These are phyloP conservation scores for Cryptococcus sp. DNA, from an alignment of 1,284 basidiomycete species.

Conservation along the genomic window DNA sequence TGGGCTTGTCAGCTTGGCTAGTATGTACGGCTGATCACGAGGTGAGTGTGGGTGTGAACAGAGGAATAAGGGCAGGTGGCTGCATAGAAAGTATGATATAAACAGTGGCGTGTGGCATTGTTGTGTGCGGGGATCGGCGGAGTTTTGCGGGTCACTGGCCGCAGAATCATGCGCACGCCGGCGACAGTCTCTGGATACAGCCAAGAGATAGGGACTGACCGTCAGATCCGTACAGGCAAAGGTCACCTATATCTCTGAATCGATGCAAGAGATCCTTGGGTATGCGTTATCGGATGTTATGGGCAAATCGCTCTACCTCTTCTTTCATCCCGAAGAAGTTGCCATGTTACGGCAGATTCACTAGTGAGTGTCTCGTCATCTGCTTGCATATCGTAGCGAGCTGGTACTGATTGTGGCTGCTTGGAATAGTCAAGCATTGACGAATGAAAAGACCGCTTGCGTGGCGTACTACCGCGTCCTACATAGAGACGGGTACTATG, in stretches of 20 bases:
- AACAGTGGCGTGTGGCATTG: background rate
- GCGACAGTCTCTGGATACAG: background rate
- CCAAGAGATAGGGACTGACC: background rate
- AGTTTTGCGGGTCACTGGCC: background rate
- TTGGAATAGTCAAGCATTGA: constrained; percentile 24
- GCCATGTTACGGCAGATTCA: constrained; percentile 32
- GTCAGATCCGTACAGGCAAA: constrained; percentile 17
- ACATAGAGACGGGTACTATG: constrained; percentile 40
- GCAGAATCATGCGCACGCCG: background rate
- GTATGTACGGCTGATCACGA: constrained; percentile 18
- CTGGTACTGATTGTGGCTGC: too few relatives aligned
- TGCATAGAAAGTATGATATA: background rate
- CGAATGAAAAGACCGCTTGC: constrained; percentile 33
- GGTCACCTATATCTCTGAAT: constrained; percentile 38
- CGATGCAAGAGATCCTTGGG: constrained; percentile 43
- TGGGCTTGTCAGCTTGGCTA: constrained; percentile 17
- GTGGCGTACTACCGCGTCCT: constrained; percentile 36
- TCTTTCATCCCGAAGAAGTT: constrained; percentile 47
- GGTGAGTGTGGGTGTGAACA: constrained; percentile 5
- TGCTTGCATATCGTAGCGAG: background rate
- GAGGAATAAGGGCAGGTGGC: background rate
- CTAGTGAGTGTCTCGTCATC: constrained; percentile 31
- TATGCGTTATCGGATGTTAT: constrained; percentile 35
- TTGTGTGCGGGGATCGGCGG: background rate
- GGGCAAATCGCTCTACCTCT: constrained; percentile 33